phyloP scores from a whole-genome alignment of 768 basidiomycete genomes.

The Leccinum sublutescens region DNA sequence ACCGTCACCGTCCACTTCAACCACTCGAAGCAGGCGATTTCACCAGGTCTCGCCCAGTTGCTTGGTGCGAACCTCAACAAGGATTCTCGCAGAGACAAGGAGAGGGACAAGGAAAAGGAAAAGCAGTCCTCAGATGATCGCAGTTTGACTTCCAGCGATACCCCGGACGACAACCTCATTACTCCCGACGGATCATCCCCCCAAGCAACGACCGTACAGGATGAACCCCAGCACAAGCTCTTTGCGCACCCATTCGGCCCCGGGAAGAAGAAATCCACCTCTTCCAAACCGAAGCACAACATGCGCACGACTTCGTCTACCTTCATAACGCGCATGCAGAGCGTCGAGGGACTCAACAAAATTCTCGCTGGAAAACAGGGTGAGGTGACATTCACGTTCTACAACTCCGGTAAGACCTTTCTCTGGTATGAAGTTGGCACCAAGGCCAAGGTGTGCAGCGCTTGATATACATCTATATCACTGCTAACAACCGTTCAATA shows the following conservation, averaged over 20 bases:
- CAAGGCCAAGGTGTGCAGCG: slow-evolving; percentile 67
- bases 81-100: slow-evolving; percentile 50
- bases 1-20: slow-evolving; percentile 64
- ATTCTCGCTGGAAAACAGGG: slow-evolving; percentile 74
- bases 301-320: slow-evolving; percentile 89
- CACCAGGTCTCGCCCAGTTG: slow-evolving; percentile 65
- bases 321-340: slow-evolving; percentile 86
- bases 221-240: slow-evolving; percentile 49
- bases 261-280: slow-evolving; percentile 60
- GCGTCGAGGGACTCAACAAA: slow-evolving; percentile 71
- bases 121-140: slow-evolving; percentile 49
- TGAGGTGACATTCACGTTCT: slow-evolving; percentile 85
- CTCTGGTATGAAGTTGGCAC: slow-evolving; percentile 86
- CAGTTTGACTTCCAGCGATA: slow-evolving; percentile 82
- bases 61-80: slow-evolving; percentile 58
- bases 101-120: slow-evolving; percentile 40
- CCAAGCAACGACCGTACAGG: slow-evolving; percentile 36
- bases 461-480: neutral
- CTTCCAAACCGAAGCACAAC: slow-evolving; percentile 82
- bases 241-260: slow-evolving; percentile 53
- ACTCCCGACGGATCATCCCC: slow-evolving; percentile 39
- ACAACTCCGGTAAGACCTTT: slow-evolving; percentile 81
- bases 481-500: slow-evolving; percentile 32
- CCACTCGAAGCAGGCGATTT: slow-evolving; percentile 47
- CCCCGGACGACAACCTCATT: slow-evolving; percentile 56